Evolutionary conservation across 192 early-diverging fungal species (phyloP).

Genomic region (Endogone sp.): DNA sequence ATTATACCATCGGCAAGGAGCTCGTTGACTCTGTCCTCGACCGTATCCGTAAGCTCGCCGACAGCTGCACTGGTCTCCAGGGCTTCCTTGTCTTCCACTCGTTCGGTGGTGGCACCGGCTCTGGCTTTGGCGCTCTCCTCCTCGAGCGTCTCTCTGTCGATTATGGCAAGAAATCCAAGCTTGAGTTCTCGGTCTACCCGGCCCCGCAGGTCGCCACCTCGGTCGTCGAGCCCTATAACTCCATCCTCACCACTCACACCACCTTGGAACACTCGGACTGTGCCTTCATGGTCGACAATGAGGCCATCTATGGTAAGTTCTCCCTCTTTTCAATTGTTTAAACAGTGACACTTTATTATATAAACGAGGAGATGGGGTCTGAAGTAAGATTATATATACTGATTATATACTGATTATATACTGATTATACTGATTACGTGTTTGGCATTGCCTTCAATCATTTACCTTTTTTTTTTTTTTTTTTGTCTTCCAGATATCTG

Average conservation of each 20-base stretch:
- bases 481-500: constrained; percentile 71
- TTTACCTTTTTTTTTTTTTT: background rate
- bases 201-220: constrained; percentile 96
- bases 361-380: too few relatives aligned
- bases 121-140: constrained; percentile 96
- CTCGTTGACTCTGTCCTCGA: constrained; percentile 95
- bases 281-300: constrained; percentile 99
- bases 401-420: background rate
- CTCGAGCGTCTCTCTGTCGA: constrained; percentile 98
- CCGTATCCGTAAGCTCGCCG: constrained; percentile 95
- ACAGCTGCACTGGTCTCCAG: constrained; percentile 97
- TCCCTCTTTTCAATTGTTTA: background rate
- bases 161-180: constrained; percentile 99
- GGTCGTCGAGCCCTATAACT: constrained; percentile 99
- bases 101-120: constrained; percentile 99
- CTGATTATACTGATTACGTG: background rate
- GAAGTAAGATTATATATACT: background rate
- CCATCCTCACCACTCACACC: constrained; percentile 98
- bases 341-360: too few relatives aligned
- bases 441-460: background rate
- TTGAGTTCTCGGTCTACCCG: constrained; percentile 99
- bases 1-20: constrained; percentile 99
- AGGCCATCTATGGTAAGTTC: constrained; percentile 79
- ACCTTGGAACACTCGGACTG: constrained; percentile 98
- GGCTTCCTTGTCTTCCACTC: constrained; percentile 99